These are phyloP conservation scores for Oryza punctata DNA, from an alignment of 176 grass and related monocot species.

Conservation along the genomic window DNA sequence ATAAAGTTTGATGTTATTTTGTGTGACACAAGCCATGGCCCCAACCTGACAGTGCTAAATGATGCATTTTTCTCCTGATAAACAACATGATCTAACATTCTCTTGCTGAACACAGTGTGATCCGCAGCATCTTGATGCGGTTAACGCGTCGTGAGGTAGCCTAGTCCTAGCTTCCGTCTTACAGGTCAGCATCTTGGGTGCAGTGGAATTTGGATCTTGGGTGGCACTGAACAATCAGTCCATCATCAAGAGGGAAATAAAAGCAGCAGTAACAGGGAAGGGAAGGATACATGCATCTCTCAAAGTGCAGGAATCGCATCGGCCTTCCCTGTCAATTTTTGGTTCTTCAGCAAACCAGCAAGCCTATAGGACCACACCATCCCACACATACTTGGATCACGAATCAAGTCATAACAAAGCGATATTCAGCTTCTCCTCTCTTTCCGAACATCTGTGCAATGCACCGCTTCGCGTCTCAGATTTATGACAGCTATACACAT, in stretches of 20 bases:
- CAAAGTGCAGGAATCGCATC: background rate
- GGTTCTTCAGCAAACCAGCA: background rate
- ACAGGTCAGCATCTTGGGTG: background rate
- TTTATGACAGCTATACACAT: background rate
- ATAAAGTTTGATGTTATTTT: background rate
- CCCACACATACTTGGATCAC: background rate
- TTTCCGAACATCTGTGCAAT: background rate
- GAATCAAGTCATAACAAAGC: background rate
- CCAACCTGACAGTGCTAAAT: background rate
- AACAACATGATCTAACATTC: background rate
- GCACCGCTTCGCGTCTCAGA: background rate
- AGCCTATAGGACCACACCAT: background rate
- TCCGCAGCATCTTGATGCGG: background rate
- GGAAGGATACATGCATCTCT: constrained; percentile 24
- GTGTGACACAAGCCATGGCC: background rate
- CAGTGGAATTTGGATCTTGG: background rate
- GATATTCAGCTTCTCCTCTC: background rate
- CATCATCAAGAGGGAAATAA: background rate
- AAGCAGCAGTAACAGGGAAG: background rate
- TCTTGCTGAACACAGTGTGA: background rate
- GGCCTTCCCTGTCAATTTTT: background rate
- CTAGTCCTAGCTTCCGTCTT: background rate
- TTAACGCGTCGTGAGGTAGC: background rate
- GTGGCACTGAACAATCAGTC: background rate
- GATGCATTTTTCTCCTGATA: background rate